Conservation (phyloP, 305 asterid species). For the Fraxinus albicans region DNA sequence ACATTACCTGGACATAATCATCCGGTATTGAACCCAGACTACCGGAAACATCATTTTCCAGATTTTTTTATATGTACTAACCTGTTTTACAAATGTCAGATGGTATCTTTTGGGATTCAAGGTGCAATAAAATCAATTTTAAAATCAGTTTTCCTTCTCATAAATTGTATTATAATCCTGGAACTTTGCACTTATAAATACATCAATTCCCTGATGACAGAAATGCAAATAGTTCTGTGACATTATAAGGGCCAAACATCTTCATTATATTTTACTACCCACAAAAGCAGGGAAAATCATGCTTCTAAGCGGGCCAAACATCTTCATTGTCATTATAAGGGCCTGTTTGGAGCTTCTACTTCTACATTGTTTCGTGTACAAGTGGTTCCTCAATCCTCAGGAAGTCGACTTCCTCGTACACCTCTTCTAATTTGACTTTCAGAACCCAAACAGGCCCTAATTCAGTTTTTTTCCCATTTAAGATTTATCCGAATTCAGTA, state of each 20-base stretch:
- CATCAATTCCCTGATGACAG: neutral
- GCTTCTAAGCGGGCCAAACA: neutral
- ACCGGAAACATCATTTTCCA: constrained; percentile 43
- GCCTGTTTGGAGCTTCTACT: neutral
- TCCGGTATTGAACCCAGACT: constrained; percentile 45
- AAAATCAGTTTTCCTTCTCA: neutral
- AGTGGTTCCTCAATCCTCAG: neutral
- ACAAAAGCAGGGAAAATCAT: neutral
- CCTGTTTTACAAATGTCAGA: constrained; percentile 46
- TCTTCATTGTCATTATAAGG: neutral
- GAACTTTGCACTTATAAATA: neutral
- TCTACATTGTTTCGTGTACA: neutral
- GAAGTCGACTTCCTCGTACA: neutral
- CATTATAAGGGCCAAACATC: too few species aligned
- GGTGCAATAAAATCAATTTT: neutral
- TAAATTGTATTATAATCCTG: neutral
- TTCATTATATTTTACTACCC: neutral
- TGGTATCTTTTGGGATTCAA: constrained; percentile 12
- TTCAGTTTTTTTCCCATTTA: neutral
- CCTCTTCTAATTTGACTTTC: neutral
- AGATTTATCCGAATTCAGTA: neutral
- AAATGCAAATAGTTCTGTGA: neutral
- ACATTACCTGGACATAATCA: constrained; percentile 50
- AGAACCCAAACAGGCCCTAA: neutral
- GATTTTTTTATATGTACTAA: constrained; percentile 33